Conservation (phyloP, 2,329 filamentous ascomycete species). For the Colletotrichum caudatum region DNA sequence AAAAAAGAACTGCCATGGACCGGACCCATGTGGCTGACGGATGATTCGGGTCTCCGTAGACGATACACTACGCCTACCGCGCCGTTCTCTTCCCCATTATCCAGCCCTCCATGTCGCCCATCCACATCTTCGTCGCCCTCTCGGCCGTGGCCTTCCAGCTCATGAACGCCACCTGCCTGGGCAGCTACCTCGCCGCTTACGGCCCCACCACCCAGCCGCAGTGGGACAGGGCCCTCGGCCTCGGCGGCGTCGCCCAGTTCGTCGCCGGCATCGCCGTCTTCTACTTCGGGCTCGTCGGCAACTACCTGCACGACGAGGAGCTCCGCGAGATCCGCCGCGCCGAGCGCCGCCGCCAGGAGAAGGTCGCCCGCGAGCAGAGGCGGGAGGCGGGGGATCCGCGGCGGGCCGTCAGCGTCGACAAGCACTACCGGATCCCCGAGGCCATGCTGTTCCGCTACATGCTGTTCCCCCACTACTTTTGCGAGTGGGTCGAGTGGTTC, state of each 20-base stretch:
- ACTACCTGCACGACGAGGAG: slow-evolving; percentile 91
- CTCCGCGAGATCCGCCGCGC: slow-evolving; percentile 86
- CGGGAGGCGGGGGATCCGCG: slow-evolving; percentile 48
- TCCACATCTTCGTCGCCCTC: slow-evolving; percentile 76
- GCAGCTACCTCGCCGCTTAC: slow-evolving; percentile 85
- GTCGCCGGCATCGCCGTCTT: slow-evolving; percentile 79
- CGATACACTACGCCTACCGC: slow-evolving; percentile 91
- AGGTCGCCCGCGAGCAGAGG: slow-evolving; percentile 54
- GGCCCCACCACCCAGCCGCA: slow-evolving; percentile 71
- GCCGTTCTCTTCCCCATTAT: slow-evolving; percentile 85
- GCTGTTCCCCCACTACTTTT: slow-evolving; percentile 93
- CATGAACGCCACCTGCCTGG: slow-evolving; percentile 81
- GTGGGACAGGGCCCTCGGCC: slow-evolving; percentile 58
- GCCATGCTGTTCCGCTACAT: slow-evolving; percentile 85
- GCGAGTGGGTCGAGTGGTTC: slow-evolving; percentile 96
- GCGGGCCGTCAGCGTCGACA: slow-evolving; percentile 65
- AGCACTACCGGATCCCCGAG: slow-evolving; percentile 88
- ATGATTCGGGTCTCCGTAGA: slow-evolving; percentile 52
- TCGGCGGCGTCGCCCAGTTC: slow-evolving; percentile 59
- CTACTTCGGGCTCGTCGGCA: slow-evolving; percentile 79
- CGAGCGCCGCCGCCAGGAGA: slow-evolving; percentile 71
- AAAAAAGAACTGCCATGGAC: too few relatives aligned
- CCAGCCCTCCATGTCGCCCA: slow-evolving; percentile 92
- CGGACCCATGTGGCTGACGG: background rate
- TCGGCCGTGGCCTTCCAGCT: slow-evolving; percentile 81